Percentiles rank a stretch among this genome's conserved stretches.
phyloP scores from a whole-genome alignment of 371 early-diverging fungal species.

The Dinochytrium kinnereticum region DNA sequence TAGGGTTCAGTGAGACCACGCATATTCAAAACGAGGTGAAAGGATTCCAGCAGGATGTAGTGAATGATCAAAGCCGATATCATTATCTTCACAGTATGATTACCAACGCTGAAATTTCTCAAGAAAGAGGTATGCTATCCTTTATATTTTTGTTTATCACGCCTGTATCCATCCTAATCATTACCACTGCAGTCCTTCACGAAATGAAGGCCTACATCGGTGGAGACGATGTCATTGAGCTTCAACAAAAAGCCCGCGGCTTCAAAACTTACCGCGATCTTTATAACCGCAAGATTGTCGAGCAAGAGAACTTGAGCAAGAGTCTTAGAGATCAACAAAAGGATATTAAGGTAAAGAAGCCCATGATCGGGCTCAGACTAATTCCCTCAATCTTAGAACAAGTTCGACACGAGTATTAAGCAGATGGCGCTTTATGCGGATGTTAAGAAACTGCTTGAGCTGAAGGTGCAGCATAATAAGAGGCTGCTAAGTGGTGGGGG shows the following conservation, averaged over 20 bases:
- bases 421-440: constrained; percentile 54
- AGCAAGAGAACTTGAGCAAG: constrained; percentile 52
- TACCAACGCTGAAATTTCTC: constrained; percentile 42
- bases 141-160: constrained; percentile 4
- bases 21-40: constrained; percentile 51
- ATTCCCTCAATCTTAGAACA: too few relatives aligned
- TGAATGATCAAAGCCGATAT: constrained; percentile 50
- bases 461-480: constrained; percentile 50
- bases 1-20: constrained; percentile 44
- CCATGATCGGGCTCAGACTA: too few relatives aligned
- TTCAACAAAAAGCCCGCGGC: constrained; percentile 50
- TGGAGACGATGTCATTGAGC: constrained; percentile 55
- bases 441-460: constrained; percentile 48
- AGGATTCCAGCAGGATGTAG: constrained; percentile 48
- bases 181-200: constrained; percentile 44
- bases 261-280: constrained; percentile 63
- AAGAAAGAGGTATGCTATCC: constrained; percentile 47
- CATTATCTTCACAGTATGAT: constrained; percentile 50
- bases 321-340: constrained; percentile 52
- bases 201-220: constrained; percentile 66
- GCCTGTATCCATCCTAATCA: too few relatives aligned
- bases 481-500: constrained; percentile 44
- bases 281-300: constrained; percentile 52
- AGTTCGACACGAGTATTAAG: constrained; percentile 56
- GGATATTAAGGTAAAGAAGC: constrained; percentile 56